Evolutionary conservation across 1,284 basidiomycete species (phyloP).

Genomic region (Microbotryomycetes sp.): DNA sequence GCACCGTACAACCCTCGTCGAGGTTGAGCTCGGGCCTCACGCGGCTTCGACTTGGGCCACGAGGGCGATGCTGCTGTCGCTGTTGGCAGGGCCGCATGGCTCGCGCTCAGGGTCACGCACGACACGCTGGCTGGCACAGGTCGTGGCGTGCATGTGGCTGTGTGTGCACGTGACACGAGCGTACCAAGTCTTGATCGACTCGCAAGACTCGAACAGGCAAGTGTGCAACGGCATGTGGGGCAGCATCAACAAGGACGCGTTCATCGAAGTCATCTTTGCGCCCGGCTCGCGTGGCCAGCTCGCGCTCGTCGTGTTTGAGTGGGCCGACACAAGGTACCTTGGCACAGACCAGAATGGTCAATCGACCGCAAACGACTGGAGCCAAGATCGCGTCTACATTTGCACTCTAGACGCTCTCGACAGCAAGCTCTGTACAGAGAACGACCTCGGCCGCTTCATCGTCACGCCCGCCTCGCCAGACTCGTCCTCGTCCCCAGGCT

Average conservation of each 20-base stretch:
- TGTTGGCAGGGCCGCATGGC: not conserved
- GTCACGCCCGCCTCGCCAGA: constrained; percentile 56
- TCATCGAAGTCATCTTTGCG: constrained; percentile 84
- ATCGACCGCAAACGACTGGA: constrained; percentile 37
- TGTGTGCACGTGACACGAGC: constrained; percentile 1
- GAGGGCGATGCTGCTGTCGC: no score
- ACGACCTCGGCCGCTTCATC: constrained; percentile 76
- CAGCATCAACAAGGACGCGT: constrained; percentile 54
- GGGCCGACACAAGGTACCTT: constrained; percentile 74
- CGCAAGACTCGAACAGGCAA: constrained; percentile 62
- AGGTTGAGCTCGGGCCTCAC: no score
- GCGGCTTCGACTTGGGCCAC: no score
- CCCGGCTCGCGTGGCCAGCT: constrained; percentile 71
- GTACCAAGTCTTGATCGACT: constrained; percentile 33
- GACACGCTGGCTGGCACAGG: not conserved
- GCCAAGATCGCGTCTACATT: constrained; percentile 77
- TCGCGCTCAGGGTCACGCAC: not conserved
- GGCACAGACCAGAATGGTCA: constrained; percentile 49
- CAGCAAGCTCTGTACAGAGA: constrained; percentile 59
- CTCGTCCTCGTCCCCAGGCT: constrained; percentile 44
- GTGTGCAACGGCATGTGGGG: constrained; percentile 95
- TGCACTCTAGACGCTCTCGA: constrained; percentile 70
- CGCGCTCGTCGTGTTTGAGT: constrained; percentile 92
- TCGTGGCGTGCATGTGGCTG: not conserved
- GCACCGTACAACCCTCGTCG: no score